Base-by-base conservation (phyloP, 2,329 filamentous ascomycete genomes). In the Tolypocladium sp. region DNA sequence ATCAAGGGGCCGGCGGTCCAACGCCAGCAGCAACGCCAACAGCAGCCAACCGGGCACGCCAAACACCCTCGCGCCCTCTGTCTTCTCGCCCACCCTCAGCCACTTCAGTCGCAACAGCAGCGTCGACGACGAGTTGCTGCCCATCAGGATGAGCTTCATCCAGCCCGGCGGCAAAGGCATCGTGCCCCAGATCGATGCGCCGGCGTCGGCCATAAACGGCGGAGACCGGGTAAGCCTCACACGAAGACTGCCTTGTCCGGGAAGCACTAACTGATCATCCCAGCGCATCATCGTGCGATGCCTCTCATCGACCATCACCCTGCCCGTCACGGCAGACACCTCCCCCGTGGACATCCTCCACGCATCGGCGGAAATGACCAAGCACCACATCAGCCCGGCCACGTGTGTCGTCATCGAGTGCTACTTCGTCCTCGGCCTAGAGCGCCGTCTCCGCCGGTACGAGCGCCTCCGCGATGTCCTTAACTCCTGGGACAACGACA, bases 401-500 rank as follows among this genome's bases (percentile, higher is more conserved):
- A 82, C 80, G 15, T 88, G 87, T 57, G 80, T 94, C n/a, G 71
- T 97, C 13, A 73, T 92, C 22, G 93, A 97, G 71, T 84, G 82
- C 25, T 97, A 92, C 70, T 76, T 80, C 25, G 82, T 86, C 52
- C 81, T 94, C 1, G 91, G 91, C 37, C 79, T 97, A 2, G 90
- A 95, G 71, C 85, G 93, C 44, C 88, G 90, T 1, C 75, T 97
- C 33, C 88, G 93, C 46, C 87, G 86, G 44, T 97, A 96, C 70
- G 93, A 97, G 75, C 85, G 85, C 62, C 82, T 97, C 38, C 85
- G 91, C 61, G 91, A 96, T 67, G 84, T 96, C 27, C 83, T 97
- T 81, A 95, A 96, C 71, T 95, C 92, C 0, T 97, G 93, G 93
- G 90, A 96, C 61, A 79, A 82, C 51, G 92, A 96, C 70, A 79